A percentile compares a stretch with the other conserved stretches of the same genome.
Evolutionary conservation across 2,329 filamentous ascomycete genomes (phyloP).

Genomic region (Exophiala sp.): DNA sequence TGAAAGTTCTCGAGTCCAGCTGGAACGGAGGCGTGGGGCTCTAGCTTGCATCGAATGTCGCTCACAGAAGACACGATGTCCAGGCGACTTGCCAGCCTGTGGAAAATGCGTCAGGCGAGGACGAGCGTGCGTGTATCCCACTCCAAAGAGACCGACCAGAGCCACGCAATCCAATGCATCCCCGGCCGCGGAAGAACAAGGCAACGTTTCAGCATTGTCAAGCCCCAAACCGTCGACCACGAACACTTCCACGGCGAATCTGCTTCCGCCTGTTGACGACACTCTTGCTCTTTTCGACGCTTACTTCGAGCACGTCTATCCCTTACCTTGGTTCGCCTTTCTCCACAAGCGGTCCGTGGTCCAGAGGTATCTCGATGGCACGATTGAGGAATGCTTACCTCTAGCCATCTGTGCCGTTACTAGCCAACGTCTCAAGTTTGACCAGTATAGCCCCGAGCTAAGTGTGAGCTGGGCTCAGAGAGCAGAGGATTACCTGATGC

Average conservation of each 20-base stretch:
- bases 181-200: neutral
- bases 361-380: constrained; percentile 20
- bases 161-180: neutral
- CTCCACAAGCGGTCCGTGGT: constrained; percentile 31
- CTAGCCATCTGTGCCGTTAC: constrained; percentile 21
- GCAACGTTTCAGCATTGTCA: neutral
- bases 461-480: constrained; percentile 12
- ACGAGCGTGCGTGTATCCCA: constrained; percentile 14
- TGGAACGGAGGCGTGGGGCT: constrained; percentile 14
- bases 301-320: constrained; percentile 32
- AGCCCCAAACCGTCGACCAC: neutral
- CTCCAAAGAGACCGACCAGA: constrained; percentile 7
- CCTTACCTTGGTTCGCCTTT: constrained; percentile 30
- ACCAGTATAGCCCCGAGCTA: constrained; percentile 8
- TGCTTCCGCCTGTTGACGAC: constrained; percentile 5
- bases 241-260: neutral
- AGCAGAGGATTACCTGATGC: constrained; percentile 16
- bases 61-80: constrained; percentile 15
- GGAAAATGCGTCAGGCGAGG: constrained; percentile 14
- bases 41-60: constrained; percentile 17
- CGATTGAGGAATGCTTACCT: constrained; percentile 15
- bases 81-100: constrained; percentile 13
- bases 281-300: constrained; percentile 23
- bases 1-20: constrained; percentile 8
- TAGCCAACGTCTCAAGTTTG: constrained; percentile 13